Evolutionary conservation across 345 rosid genomes (phyloP).

Genomic region (Camelina hispida): DNA sequence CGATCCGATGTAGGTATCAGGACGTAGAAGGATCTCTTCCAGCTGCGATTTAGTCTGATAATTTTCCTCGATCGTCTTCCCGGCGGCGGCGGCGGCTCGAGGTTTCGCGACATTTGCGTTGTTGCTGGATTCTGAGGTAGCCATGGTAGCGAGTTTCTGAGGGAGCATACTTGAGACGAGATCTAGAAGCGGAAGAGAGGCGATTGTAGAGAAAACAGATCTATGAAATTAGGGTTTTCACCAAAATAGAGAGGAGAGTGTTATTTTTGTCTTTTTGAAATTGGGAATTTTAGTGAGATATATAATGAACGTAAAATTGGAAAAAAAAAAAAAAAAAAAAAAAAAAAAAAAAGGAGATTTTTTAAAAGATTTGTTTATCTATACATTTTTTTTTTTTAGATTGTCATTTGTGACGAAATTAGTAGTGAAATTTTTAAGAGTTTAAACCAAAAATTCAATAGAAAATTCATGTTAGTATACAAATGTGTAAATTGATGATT

Average conservation of each 20-base stretch:
- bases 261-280: background rate
- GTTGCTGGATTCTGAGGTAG: constrained; percentile 65
- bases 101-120: constrained; percentile 53
- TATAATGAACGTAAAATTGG: too few species aligned
- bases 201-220: background rate
- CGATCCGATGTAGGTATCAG: constrained; percentile 96
- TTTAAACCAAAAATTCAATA: too few species aligned
- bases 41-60: constrained; percentile 98
- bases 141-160: constrained; percentile 45
- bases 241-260: background rate
- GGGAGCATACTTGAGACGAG: constrained; percentile 26
- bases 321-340: too few species aligned
- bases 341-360: too few species aligned
- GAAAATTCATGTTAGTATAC: too few species aligned
- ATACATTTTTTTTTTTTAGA: too few species aligned
- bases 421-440: too few species aligned
- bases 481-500: too few species aligned
- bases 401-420: too few species aligned
- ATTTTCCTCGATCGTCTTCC: constrained; percentile 83
- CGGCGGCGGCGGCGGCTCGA: constrained; percentile 30
- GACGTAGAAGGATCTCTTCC: constrained; percentile 95
- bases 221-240: constrained; percentile 27
- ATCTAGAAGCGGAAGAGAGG: background rate
- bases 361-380: too few species aligned
- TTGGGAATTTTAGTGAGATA: too few species aligned